Conservation (phyloP, 345 rosid species). For the Microthlaspi erraticum region DNA sequence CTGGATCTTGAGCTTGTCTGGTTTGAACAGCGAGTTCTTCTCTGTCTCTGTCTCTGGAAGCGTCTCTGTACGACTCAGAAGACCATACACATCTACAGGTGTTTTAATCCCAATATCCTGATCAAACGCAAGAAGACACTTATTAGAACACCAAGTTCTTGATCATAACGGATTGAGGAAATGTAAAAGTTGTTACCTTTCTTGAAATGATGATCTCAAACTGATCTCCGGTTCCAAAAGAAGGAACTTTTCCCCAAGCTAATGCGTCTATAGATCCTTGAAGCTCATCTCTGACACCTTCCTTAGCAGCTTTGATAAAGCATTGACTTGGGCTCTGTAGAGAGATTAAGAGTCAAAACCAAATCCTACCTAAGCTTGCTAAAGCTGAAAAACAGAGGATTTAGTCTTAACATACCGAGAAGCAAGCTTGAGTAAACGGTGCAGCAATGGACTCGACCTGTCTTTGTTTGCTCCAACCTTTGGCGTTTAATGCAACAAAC, state of each 20-base stretch:
- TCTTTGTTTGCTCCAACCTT: slow-evolving; percentile 72
- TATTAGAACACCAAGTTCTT: slow-evolving; percentile 4
- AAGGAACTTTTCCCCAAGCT: slow-evolving; percentile 86
- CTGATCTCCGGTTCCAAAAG: slow-evolving; percentile 72
- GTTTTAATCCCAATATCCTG: slow-evolving; percentile 57
- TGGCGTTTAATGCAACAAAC: slow-evolving; percentile 79
- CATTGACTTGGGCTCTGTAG: slow-evolving; percentile 79
- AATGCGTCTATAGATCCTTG: slow-evolving; percentile 82
- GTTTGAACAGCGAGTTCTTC: slow-evolving; percentile 21
- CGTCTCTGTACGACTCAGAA: slow-evolving; percentile 51
- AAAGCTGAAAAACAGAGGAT: slow-evolving; percentile 5
- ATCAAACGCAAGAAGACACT: slow-evolving; percentile 13
- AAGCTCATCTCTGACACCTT: slow-evolving; percentile 64
- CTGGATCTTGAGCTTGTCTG: slow-evolving; percentile 48
- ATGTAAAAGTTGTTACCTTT: slow-evolving; percentile 54
- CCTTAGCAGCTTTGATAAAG: slow-evolving; percentile 88
- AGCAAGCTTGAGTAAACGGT: slow-evolving; percentile 90
- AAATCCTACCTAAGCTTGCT: background rate
- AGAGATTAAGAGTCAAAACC: slow-evolving; percentile 16
- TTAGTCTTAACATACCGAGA: slow-evolving; percentile 70
- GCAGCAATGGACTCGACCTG: slow-evolving; percentile 63
- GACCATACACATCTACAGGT: slow-evolving; percentile 60
- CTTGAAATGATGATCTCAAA: slow-evolving; percentile 70
- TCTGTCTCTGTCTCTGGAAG: slow-evolving; percentile 37
- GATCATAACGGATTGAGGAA: slow-evolving; percentile 24